Conservation (phyloP, 345 rosid genomes). For the Citrus reticulata region DNA sequence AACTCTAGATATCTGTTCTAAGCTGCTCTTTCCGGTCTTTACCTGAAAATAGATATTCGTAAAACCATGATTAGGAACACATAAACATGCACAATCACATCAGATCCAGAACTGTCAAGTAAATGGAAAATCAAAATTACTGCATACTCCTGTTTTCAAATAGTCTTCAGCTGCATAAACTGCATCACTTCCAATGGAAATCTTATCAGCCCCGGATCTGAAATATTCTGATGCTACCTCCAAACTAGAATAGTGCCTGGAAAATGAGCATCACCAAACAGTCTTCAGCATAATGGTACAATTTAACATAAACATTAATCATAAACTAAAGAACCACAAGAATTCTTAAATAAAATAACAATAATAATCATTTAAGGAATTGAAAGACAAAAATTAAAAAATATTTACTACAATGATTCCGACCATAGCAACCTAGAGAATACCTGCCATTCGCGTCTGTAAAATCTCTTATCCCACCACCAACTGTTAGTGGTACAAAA, state of each 20-base stretch:
- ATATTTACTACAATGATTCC: not conserved
- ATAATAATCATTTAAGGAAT: not conserved
- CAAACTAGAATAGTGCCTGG: slow-evolving; percentile 92
- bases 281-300: no score
- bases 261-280: not conserved
- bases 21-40: slow-evolving; percentile 83
- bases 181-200: slow-evolving; percentile 96
- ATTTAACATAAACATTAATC: not conserved
- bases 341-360: not conserved
- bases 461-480: slow-evolving; percentile 98
- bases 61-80: slow-evolving; percentile 9
- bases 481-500: slow-evolving; percentile 95
- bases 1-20: slow-evolving; percentile 90
- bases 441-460: slow-evolving; percentile 95
- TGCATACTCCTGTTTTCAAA: slow-evolving; percentile 68
- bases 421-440: not conserved
- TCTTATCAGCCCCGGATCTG: slow-evolving; percentile 96
- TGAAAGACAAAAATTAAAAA: not conserved
- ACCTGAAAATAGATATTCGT: slow-evolving; percentile 38
- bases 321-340: not conserved
- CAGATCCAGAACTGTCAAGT: not conserved
- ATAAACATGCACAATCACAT: slow-evolving; percentile 1
- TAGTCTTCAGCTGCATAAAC: slow-evolving; percentile 91
- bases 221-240: slow-evolving; percentile 98
- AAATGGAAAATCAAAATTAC: slow-evolving; percentile 1